Evolutionary conservation across 805 yeast species (phyloP).

Genomic region (Sugiyamaella qingdaonensis): DNA sequence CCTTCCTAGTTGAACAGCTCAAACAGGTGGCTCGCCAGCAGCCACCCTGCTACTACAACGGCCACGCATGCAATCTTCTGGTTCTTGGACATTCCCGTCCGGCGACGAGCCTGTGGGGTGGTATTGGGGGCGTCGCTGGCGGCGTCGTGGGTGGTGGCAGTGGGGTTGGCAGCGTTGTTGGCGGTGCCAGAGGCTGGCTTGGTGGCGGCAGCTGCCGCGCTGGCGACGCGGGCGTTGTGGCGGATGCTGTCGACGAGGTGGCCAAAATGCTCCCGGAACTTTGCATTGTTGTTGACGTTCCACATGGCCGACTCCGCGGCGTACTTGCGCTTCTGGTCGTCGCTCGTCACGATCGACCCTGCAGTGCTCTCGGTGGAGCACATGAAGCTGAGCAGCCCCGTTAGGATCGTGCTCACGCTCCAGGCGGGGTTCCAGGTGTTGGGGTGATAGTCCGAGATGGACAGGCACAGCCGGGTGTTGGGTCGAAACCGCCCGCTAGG

Average conservation of each 20-base stretch:
- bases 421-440: slow-evolving; percentile 96
- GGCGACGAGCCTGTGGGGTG: background rate
- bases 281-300: slow-evolving; percentile 59
- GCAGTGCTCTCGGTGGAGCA: slow-evolving; percentile 81
- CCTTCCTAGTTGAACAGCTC: background rate
- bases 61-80: slow-evolving; percentile 18
- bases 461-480: slow-evolving; percentile 75
- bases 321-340: slow-evolving; percentile 36
- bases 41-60: slow-evolving; percentile 18
- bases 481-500: slow-evolving; percentile 72
- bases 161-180: background rate
- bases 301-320: slow-evolving; percentile 61
- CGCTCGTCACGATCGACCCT: slow-evolving; percentile 70
- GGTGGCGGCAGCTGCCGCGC: background rate
- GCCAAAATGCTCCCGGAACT: slow-evolving; percentile 63
- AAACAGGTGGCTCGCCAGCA: slow-evolving; percentile 12
- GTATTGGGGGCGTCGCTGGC: background rate
- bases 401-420: slow-evolving; percentile 85
- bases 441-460: slow-evolving; percentile 95
- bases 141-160: background rate
- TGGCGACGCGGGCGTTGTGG: background rate
- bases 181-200: background rate
- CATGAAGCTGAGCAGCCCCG: slow-evolving; percentile 88
- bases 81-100: slow-evolving; percentile 5
- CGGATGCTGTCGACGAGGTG: slow-evolving; percentile 3